These are phyloP conservation scores for Lanmaoa pseudosensibilis DNA, from an alignment of 768 basidiomycete genomes.

Conservation along the genomic window DNA sequence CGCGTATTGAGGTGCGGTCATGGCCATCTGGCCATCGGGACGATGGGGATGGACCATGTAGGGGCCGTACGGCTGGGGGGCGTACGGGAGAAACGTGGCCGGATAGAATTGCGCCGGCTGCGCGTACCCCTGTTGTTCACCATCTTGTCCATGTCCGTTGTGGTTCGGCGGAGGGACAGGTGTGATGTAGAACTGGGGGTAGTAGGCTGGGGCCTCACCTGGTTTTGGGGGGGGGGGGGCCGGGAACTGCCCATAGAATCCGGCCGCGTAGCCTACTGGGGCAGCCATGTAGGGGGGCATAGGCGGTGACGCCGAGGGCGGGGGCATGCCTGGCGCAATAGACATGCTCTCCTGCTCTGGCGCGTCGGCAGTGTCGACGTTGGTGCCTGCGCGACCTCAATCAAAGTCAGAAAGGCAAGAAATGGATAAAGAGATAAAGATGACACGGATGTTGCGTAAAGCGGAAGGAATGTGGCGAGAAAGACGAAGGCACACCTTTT, in stretches of 20 bases:
- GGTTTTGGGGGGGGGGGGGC: slow-evolving; percentile 49
- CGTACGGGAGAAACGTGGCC: slow-evolving; percentile 47
- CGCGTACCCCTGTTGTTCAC: slow-evolving; percentile 41
- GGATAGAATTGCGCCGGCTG: slow-evolving; percentile 47
- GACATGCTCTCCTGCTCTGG: slow-evolving; percentile 44
- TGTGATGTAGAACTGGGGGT: slow-evolving; percentile 49
- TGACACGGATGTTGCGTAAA: slow-evolving; percentile 14
- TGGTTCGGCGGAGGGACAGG: slow-evolving; percentile 44
- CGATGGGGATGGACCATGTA: slow-evolving; percentile 48
- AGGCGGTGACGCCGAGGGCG: slow-evolving; percentile 47
- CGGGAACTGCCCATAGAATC: slow-evolving; percentile 58
- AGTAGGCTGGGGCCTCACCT: slow-evolving; percentile 51
- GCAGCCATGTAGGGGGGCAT: slow-evolving; percentile 51
- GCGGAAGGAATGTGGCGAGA: slow-evolving; percentile 24
- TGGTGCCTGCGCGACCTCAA: slow-evolving; percentile 61
- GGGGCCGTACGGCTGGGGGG: slow-evolving; percentile 48
- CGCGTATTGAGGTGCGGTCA: slow-evolving; percentile 39
- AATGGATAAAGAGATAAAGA: neutral
- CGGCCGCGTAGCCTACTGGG: slow-evolving; percentile 51
- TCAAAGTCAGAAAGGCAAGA: slow-evolving; percentile 42
- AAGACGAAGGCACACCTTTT: slow-evolving; percentile 61
- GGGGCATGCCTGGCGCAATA: slow-evolving; percentile 43
- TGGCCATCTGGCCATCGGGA: slow-evolving; percentile 39
- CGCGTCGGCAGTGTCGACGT: slow-evolving; percentile 45
- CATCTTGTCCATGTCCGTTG: slow-evolving; percentile 42